Percentiles rank a stretch among this genome's conserved stretches.
Conservation (phyloP, 371 early-diverging fungal species). For the Spraguea lophii region DNA sequence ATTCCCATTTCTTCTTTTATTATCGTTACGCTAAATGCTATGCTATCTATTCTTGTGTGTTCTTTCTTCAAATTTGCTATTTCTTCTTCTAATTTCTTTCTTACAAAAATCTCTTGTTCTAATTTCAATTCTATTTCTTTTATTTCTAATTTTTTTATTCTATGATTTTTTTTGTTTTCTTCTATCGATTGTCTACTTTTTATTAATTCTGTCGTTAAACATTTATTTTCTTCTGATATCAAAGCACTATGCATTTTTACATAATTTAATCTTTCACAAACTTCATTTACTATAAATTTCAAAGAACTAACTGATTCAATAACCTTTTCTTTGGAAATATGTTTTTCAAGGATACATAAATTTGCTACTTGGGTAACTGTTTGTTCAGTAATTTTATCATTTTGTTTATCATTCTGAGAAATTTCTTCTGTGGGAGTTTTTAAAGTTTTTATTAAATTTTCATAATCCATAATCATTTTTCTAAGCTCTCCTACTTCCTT, state of each 20-base stretch:
- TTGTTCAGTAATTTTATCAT: no score
- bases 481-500: not conserved
- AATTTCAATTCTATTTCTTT: constrained; percentile 33
- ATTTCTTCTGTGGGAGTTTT: not conserved
- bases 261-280: not conserved
- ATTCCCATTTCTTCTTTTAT: constrained; percentile 1
- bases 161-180: constrained; percentile 29
- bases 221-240: not conserved
- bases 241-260: not conserved
- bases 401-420: not conserved
- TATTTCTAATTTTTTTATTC: constrained; percentile 20
- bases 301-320: no score
- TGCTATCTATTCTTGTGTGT: not conserved
- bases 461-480: not conserved
- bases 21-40: not conserved
- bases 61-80: constrained; percentile 7
- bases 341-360: no score
- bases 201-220: not conserved
- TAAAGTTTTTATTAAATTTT: not conserved
- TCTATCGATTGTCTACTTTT: constrained; percentile 1
- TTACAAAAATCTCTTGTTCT: constrained; percentile 19
- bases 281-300: not conserved
- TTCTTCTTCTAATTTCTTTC: constrained; percentile 26
- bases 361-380: no score
- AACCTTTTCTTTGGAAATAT: no score